phyloP scores from a whole-genome alignment of 495 filamentous ascomycete species.

The Lasiosphaeria hispida region DNA sequence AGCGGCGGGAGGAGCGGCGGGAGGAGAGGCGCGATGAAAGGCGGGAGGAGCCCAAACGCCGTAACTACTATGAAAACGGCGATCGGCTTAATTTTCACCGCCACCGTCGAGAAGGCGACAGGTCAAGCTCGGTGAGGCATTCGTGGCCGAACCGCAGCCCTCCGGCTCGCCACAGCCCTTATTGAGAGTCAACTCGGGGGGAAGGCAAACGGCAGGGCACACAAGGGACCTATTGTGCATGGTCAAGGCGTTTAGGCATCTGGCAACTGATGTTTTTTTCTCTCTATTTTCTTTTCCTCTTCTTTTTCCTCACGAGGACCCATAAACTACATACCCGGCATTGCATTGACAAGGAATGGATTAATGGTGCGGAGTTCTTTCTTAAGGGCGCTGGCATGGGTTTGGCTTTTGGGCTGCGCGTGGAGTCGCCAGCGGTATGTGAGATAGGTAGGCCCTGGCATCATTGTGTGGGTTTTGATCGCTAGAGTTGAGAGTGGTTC shows the following conservation, averaged over 20 bases:
- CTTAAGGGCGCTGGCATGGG: not conserved
- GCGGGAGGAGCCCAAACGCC: conserved; percentile 27
- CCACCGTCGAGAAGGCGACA: conserved; percentile 30
- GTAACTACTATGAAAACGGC: conserved; percentile 34
- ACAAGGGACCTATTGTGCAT: no score
- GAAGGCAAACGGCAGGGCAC: not conserved
- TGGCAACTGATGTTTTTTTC: not conserved
- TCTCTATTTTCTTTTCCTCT: conserved; percentile 1
- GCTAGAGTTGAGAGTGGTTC: no score
- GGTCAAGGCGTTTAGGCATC: not conserved
- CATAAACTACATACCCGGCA: conserved; percentile 30
- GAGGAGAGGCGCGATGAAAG: conserved; percentile 36
- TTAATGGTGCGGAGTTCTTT: conserved; percentile 6
- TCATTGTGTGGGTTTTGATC: no score
- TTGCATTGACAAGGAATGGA: conserved; percentile 21
- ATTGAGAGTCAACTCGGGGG: conserved; percentile 11
- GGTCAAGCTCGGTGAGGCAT: conserved; percentile 25
- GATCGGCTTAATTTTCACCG: conserved; percentile 36
- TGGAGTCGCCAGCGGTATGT: not conserved
- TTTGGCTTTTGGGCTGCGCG: not conserved
- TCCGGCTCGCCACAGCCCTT: conserved; percentile 29
- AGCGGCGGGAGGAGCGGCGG: conserved; percentile 18
- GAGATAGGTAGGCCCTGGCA: no score
- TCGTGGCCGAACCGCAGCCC: conserved; percentile 35
- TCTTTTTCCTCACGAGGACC: conserved; percentile 5